Conservation (phyloP, 139 green algal species). For the Chlorella vulgaris region DNA sequence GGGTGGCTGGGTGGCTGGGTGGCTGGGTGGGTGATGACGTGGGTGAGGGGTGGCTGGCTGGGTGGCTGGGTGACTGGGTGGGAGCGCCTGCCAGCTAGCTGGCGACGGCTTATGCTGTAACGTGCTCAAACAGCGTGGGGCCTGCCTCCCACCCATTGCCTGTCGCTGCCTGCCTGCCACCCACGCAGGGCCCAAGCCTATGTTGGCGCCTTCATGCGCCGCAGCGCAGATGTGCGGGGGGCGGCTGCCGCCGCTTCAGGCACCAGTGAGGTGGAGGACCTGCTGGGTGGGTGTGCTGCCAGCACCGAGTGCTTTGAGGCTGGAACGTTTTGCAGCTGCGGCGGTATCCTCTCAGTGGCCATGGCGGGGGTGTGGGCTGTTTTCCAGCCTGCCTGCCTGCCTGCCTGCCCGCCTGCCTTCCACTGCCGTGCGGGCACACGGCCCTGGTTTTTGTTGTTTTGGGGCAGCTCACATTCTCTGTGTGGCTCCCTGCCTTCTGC, state of each 20-base stretch:
- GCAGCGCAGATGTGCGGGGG: background rate
- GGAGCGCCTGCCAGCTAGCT: no score
- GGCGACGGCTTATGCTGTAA: no score
- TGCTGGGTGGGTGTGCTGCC: conserved; percentile 13
- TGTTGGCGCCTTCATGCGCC: conserved; percentile 89
- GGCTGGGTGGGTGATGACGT: background rate
- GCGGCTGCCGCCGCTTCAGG: background rate
- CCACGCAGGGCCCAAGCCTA: conserved; percentile 80
- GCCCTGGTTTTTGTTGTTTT: no score
- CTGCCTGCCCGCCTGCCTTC: no score
- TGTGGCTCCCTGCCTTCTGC: background rate
- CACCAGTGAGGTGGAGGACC: conserved; percentile 1
- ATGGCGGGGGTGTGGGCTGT: no score
- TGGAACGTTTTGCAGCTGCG: no score
- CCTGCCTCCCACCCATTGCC: no score
- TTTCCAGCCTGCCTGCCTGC: no score
- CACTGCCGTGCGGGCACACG: no score
- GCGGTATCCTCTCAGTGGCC: no score
- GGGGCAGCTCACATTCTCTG: background rate
- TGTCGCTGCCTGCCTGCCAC: no score
- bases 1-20: background rate
- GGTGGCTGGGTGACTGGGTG: background rate
- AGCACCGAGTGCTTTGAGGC: background rate
- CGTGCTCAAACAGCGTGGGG: no score
- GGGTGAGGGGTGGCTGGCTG: background rate